Percentiles rank a stretch among this genome's conserved stretches.
These are phyloP conservation scores for Aspergillus cristatus DNA, from an alignment of 495 filamentous ascomycete species.

Conservation along the genomic window DNA sequence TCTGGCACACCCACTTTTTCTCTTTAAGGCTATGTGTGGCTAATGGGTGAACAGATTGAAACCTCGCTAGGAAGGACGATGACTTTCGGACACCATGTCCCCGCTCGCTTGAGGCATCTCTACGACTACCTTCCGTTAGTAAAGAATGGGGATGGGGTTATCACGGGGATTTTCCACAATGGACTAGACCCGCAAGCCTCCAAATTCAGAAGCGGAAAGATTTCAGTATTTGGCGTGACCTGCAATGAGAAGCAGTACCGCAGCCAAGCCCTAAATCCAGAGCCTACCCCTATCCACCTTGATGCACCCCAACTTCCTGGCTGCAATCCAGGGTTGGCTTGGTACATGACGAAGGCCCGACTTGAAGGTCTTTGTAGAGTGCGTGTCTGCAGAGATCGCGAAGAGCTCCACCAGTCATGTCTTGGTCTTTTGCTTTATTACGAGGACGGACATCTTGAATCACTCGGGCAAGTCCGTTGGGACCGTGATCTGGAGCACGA, in stretches of 20 bases:
- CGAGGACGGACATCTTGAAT: slow-evolving; percentile 7
- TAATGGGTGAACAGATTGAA: neutral
- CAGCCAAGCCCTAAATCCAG: neutral
- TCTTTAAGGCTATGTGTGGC: too few species aligned
- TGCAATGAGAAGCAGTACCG: neutral
- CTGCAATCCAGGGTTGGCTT: neutral
- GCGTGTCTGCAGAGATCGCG: slow-evolving; percentile 4
- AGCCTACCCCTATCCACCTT: neutral
- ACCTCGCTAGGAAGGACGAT: slow-evolving; percentile 7
- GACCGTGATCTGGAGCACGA: slow-evolving; percentile 5
- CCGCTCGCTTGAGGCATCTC: neutral
- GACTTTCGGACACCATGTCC: slow-evolving; percentile 5
- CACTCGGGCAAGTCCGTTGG: slow-evolving; percentile 8
- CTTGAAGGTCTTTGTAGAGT: slow-evolving; percentile 7
- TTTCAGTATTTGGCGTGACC: slow-evolving; percentile 6
- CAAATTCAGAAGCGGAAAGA: neutral
- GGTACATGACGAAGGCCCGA: slow-evolving; percentile 7
- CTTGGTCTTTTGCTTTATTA: slow-evolving; percentile 7
- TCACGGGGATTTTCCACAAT: slow-evolving; percentile 6
- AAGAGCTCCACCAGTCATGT: slow-evolving; percentile 4
- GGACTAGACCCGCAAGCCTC: slow-evolving; percentile 2
- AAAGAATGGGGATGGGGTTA: slow-evolving; percentile 1
- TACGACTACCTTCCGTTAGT: slow-evolving; percentile 6
- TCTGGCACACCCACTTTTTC: neutral
- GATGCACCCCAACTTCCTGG: slow-evolving; percentile 1